Evolutionary conservation across 768 basidiomycete genomes (phyloP).

Genomic region (Pulveroboletus sp.): DNA sequence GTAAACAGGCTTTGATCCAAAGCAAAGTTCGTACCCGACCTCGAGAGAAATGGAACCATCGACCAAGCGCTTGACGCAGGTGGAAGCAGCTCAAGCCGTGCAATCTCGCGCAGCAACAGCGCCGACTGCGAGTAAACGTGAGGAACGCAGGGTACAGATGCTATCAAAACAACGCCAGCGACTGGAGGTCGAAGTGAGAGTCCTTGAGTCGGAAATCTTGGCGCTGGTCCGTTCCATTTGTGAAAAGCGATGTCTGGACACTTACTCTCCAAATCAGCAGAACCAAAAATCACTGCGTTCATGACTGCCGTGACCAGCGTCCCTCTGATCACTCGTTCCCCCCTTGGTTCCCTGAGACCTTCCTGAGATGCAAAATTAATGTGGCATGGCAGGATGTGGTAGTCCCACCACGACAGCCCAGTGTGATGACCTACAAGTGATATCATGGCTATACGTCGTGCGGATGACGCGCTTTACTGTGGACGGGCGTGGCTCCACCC

Average conservation of each 20-base stretch:
- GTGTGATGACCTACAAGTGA: neutral
- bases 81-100: slow-evolving; percentile 45
- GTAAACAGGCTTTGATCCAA: slow-evolving; percentile 57
- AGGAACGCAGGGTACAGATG: slow-evolving; percentile 60
- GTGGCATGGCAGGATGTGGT: too few species aligned
- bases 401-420: neutral
- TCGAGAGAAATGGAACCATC: neutral
- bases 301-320: neutral
- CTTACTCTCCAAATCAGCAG: slow-evolving; percentile 19
- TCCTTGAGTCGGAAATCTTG: slow-evolving; percentile 59
- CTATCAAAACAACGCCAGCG: slow-evolving; percentile 62
- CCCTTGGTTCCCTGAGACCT: neutral
- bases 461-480: neutral
- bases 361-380: too few species aligned
- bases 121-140: slow-evolving; percentile 56
- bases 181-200: slow-evolving; percentile 57
- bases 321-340: neutral
- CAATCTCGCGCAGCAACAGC: slow-evolving; percentile 43
- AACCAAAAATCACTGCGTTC: slow-evolving; percentile 11
- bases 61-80: slow-evolving; percentile 31
- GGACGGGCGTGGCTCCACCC: neutral
- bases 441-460: neutral
- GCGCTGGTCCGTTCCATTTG: slow-evolving; percentile 38
- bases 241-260: neutral
- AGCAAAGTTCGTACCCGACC: slow-evolving; percentile 46